Base-by-base conservation (phyloP, 2,329 filamentous ascomycete species). In the Endothia cerciana region DNA sequence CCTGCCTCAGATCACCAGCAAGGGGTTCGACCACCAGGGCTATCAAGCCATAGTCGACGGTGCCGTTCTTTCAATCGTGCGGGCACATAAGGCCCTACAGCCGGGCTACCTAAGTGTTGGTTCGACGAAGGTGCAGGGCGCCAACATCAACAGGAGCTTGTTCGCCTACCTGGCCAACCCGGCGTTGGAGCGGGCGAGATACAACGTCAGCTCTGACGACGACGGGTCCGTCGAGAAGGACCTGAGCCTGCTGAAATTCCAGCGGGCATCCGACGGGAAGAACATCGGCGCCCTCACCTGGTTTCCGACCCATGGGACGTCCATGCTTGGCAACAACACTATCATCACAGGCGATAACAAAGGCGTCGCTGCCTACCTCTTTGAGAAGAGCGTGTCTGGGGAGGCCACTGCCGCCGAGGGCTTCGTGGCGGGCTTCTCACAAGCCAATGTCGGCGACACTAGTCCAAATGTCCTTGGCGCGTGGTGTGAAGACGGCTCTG, bases 271-370 rank as follows among this genome's bases (percentile, higher is more conserved):
- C 0, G 92, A 95, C 73, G 83, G 85, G 58, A 93, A 93, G 78
- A 90, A 89, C 65, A 87, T 93, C 51, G 94, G 93, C 15, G 82
- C 96, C 0, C 79, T 98, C 65, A 95, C 92, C 19, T 98, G 94
- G 92, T 97, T 94, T 75, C 88, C 94, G 2, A 91, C 94, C 0
- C 94, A 98, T 75, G 94, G 94, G 57, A 98, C 94, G 0, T 97
- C 93, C 0, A 87, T 97, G 77, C 87, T 94, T 30, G 91, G 91
- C 63, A 97, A 97, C 79, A 97, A 97, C 78, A 97, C 93, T 0
- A 83, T 97, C 17, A 87, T 95, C 60, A 89, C 93, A 2, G 94
- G 92, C n/a, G 94, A 98, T 77, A 98, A 98, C 81, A 98, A 98
- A 79, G 94, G 94, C 15, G 92, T 97, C 7, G 94, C 94, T 2